phyloP scores from a whole-genome alignment of 306 rosid genomes.

The Cucumis melo region DNA sequence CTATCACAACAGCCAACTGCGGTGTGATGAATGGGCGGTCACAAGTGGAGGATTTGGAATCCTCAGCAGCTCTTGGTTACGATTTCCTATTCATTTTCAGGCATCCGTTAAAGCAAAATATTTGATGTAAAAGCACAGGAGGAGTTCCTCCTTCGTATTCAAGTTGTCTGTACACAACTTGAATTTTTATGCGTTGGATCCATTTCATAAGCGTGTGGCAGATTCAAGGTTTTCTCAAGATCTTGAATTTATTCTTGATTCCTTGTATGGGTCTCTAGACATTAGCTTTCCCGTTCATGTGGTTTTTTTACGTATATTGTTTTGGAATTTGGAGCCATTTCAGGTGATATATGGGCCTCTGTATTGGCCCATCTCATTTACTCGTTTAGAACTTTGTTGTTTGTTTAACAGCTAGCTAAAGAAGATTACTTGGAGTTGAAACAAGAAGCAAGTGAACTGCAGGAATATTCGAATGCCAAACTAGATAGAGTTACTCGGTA shows the following conservation, averaged over 20 bases:
- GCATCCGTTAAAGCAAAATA: neutral
- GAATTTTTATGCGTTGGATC: neutral
- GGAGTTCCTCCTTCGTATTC: neutral
- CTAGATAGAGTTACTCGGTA: constrained; percentile 86
- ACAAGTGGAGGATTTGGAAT: neutral
- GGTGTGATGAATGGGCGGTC: neutral
- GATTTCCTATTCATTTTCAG: neutral
- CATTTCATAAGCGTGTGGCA: neutral
- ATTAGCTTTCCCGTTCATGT: neutral
- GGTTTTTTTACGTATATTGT: neutral
- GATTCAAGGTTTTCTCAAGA: neutral
- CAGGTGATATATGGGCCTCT: neutral
- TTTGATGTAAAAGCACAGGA: neutral
- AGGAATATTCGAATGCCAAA: constrained; percentile 85
- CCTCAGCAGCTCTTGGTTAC: neutral
- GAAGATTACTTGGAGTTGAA: constrained; percentile 73
- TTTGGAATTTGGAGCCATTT: neutral
- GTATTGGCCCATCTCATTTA: constrained; percentile 1
- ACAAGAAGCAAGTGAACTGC: constrained; percentile 90
- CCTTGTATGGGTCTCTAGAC: neutral
- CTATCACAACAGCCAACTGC: neutral
- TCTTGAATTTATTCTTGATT: neutral
- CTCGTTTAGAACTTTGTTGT: constrained; percentile 11
- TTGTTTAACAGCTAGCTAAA: constrained; percentile 61
- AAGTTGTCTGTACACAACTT: neutral